Evolutionary conservation across 768 basidiomycete species (phyloP).

Genomic region (Kwoniella sp.): DNA sequence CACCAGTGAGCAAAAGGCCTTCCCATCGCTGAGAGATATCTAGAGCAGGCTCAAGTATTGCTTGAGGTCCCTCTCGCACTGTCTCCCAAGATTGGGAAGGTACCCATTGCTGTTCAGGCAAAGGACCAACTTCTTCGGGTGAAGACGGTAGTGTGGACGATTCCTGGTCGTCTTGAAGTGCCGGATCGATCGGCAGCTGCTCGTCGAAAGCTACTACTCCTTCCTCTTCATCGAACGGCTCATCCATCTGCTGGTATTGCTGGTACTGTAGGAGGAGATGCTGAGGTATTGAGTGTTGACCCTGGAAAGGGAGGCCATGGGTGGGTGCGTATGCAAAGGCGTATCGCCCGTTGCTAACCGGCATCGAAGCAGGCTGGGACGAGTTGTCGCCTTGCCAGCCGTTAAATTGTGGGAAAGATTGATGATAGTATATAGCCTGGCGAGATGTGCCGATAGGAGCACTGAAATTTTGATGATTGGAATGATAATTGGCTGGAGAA

Average conservation of each 20-base stretch:
- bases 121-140: conserved; percentile 3
- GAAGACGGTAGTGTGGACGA: conserved; percentile 6
- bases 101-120: conserved; percentile 22
- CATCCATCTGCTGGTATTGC: background rate
- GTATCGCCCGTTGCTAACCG: conserved; percentile 2
- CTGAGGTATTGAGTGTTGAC: background rate
- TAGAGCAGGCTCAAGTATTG: conserved; percentile 11
- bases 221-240: background rate
- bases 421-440: background rate
- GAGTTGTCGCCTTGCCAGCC: conserved; percentile 7
- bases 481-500: background rate
- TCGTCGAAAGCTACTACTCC: background rate
- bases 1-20: background rate
- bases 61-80: background rate
- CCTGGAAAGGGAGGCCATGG: background rate
- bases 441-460: background rate
- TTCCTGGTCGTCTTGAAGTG: background rate
- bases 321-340: background rate
- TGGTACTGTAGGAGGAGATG: conserved; percentile 3
- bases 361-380: conserved; percentile 7
- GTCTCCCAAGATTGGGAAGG: conserved; percentile 5
- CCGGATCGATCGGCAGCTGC: background rate
- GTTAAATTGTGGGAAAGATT: background rate
- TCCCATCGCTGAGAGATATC: conserved; percentile 19
- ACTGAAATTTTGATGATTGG: background rate